Evolutionary conservation across 305 asterid genomes (phyloP).

Genomic region (Rubia occidens): DNA sequence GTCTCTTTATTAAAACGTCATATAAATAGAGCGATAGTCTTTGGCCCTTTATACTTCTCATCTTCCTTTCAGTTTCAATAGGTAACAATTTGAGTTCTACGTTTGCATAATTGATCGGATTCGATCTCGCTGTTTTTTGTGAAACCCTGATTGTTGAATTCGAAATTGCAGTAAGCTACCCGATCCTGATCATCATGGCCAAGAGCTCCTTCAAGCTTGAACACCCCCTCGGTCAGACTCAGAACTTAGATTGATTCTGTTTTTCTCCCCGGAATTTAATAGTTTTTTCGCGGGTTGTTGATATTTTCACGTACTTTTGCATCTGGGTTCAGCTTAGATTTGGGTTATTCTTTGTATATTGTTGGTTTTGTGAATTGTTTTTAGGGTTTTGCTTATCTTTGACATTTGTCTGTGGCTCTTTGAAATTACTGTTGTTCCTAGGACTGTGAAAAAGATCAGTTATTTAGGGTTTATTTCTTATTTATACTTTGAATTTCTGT

Average conservation of each 20-base stretch:
- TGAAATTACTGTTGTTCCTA: not conserved
- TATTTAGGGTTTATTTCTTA: not conserved
- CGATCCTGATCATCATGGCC: slow-evolving; percentile 46
- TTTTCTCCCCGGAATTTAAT: not conserved
- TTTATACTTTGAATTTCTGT: not conserved
- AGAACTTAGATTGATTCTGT: not conserved
- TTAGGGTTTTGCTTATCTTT: not conserved
- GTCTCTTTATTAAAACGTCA: not conserved
- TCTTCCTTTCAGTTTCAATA: not conserved
- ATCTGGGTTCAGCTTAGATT: slow-evolving; percentile 2
- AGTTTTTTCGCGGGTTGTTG: not conserved
- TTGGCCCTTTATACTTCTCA: not conserved
- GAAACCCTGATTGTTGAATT: not conserved
- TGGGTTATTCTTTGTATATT: not conserved
- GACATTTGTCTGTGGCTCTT: too few relatives aligned
- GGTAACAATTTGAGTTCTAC: not conserved
- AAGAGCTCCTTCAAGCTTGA: slow-evolving; percentile 77
- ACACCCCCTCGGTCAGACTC: slow-evolving; percentile 65
- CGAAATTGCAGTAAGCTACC: not conserved
- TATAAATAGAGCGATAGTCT: not conserved
- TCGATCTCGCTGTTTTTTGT: not conserved
- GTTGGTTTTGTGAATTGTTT: not conserved
- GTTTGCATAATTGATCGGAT: not conserved
- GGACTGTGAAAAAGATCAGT: not conserved
- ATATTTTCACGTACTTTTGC: not conserved